Percentiles rank a stretch among this genome's conserved stretches.
These are phyloP conservation scores for Malus hybrid DNA, from an alignment of 331 rosid species.

Conservation along the genomic window DNA sequence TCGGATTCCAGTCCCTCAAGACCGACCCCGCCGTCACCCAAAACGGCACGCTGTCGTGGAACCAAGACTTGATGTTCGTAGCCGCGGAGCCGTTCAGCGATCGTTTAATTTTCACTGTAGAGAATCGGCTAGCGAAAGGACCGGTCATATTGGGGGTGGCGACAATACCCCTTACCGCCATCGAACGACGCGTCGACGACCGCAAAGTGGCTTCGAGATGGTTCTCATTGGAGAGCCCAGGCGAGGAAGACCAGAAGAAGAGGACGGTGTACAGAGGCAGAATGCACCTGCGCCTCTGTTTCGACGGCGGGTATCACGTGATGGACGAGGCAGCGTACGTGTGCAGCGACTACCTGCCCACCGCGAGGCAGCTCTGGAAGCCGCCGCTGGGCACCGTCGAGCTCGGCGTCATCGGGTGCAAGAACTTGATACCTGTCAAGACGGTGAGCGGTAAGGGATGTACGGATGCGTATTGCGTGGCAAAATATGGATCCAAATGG, in stretches of 20 bases:
- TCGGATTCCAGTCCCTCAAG: constrained; percentile 55
- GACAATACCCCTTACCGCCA: constrained; percentile 31
- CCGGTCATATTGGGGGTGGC: constrained; percentile 26
- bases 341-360: constrained; percentile 84
- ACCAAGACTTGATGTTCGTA: constrained; percentile 70
- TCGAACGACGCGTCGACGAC: constrained; percentile 82
- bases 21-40: constrained; percentile 27
- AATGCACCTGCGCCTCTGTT: constrained; percentile 59
- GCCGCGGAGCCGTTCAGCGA: constrained; percentile 69
- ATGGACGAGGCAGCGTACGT: constrained; percentile 81
- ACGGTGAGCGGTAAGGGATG: constrained; percentile 46
- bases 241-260: constrained; percentile 1
- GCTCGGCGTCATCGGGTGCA: constrained; percentile 68
- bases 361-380: constrained; percentile 89
- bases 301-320: constrained; percentile 93
- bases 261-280: constrained; percentile 45
- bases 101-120: constrained; percentile 37
- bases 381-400: constrained; percentile 65
- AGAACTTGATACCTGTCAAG: constrained; percentile 61
- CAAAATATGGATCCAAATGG: constrained; percentile 85
- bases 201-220: constrained; percentile 64
- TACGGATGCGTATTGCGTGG: constrained; percentile 73
- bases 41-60: constrained; percentile 53
- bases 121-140: constrained; percentile 39
- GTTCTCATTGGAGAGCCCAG: constrained; percentile 42